phyloP scores from a whole-genome alignment of 1,139 yeast species.

The Candida gigantensis region DNA sequence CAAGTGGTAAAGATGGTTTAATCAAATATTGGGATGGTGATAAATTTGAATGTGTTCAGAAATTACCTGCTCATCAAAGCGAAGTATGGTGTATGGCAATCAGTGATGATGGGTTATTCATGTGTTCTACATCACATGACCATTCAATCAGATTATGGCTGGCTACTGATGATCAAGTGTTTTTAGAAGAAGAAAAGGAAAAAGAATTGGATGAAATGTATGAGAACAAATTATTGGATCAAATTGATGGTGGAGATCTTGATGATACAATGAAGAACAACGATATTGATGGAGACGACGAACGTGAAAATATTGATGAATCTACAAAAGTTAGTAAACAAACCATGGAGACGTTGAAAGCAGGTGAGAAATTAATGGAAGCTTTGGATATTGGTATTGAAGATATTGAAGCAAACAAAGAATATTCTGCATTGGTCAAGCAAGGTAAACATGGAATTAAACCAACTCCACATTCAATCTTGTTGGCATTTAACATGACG shows the following conservation, averaged over 20 bases:
- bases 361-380: constrained; percentile 92
- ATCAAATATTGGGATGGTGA: constrained; percentile 98
- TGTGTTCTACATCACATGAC: constrained; percentile 91
- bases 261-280: constrained; percentile 32
- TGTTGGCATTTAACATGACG: constrained; percentile 65
- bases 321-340: constrained; percentile 74
- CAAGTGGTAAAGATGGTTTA: constrained; percentile 85
- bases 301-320: constrained; percentile 54
- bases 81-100: constrained; percentile 93
- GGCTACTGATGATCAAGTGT: constrained; percentile 90
- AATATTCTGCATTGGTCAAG: constrained; percentile 44
- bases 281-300: constrained; percentile 35
- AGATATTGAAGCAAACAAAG: constrained; percentile 63
- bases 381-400: constrained; percentile 82
- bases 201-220: constrained; percentile 91
- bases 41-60: constrained; percentile 91
- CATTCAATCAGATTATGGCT: constrained; percentile 90
- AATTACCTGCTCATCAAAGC: constrained; percentile 81
- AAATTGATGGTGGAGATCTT: constrained; percentile 58
- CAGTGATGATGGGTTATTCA: constrained; percentile 67
- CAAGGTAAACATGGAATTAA: constrained; percentile 45
- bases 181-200: constrained; percentile 93
- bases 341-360: constrained; percentile 87
- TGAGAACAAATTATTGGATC: constrained; percentile 71
- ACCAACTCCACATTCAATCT: constrained; percentile 69